Evolutionary conservation across 257 asterid genomes (phyloP), one percentile per base, ranked within the genome.

Genomic region (Scutellaria galericulata): DNA sequence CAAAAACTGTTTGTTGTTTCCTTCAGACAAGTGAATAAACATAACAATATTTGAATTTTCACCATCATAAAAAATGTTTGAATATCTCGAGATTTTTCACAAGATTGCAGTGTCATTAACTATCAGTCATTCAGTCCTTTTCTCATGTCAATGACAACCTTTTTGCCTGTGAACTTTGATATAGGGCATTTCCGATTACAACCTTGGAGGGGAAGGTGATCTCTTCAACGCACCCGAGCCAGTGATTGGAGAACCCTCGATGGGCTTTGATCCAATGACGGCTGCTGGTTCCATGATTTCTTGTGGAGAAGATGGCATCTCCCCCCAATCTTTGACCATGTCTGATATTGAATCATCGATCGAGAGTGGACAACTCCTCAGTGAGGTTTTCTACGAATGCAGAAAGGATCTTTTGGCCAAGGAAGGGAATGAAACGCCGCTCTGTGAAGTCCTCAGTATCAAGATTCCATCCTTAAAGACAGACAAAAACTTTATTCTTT

Each of bases 211-310:
- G 70, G 99, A 87, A 75, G 96, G 94, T 7, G 97, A 92, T 79
- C 97, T 95, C 66, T 95, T 95, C 86, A 88, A 88, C 67, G 96
- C 98, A 22, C 96, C 99, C 6, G 96, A 87, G 48, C 89, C 92
- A 1, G 82, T 95, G 18, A 79, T 90, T 24, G 87, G 81, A 78
- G 94, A 87, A 72, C 85, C 96, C 13, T 31, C 85, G 20, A 66
- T 81, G 72, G 83, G 85, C 78, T 79, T 90, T 64, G 93, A 95
- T 83, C 98, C 98, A 14, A 78, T 87, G 90, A 72, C 86, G 2
- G 88, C 87, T 72, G 93, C 89, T 51, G 83, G 91, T 45, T 91
- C 99, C 10, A 95, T 95, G 98, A 82, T 87, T 37, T 89, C 98
- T 37, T 87, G 92, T 72, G 93, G 90, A 56, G 97, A 88, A 48